phyloP scores from a whole-genome alignment of 495 filamentous ascomycete species.

The Talaromyces thailandensis region DNA sequence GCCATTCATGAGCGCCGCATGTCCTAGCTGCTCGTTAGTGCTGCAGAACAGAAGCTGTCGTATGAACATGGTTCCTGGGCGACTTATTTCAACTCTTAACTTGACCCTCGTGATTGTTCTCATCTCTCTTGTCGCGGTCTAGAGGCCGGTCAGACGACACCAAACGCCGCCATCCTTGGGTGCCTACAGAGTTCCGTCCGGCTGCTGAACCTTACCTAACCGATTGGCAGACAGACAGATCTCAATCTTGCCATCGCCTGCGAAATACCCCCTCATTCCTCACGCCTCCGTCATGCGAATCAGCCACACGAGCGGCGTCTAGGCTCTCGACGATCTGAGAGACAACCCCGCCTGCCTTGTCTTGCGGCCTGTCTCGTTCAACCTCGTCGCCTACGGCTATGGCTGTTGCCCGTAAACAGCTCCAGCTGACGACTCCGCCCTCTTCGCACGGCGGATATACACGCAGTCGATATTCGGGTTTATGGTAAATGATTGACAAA shows the following conservation, averaged over 20 bases:
- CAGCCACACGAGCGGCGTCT: constrained; percentile 2
- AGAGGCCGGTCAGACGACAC: not conserved
- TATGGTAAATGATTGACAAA: not conserved
- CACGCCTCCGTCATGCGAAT: constrained; percentile 1
- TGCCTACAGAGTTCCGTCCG: not conserved
- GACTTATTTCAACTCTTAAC: not conserved
- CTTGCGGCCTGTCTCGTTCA: not conserved
- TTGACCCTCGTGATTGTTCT: not conserved
- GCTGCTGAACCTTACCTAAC: not conserved
- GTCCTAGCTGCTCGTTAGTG: not conserved
- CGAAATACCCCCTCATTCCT: not conserved
- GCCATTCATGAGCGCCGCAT: not conserved
- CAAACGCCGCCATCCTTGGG: not conserved
- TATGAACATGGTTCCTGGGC: not conserved
- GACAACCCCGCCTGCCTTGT: not conserved
- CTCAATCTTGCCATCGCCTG: not conserved
- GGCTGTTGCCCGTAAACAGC: not conserved
- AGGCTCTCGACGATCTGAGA: not conserved
- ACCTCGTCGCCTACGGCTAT: not conserved
- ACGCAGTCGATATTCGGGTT: not conserved
- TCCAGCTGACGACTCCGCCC: not conserved
- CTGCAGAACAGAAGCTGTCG: not conserved
- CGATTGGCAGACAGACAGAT: not conserved
- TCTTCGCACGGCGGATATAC: not conserved
- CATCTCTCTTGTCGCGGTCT: not conserved